Conservation (phyloP, 805 yeast species). For the Zygoascus biomembranicola region DNA sequence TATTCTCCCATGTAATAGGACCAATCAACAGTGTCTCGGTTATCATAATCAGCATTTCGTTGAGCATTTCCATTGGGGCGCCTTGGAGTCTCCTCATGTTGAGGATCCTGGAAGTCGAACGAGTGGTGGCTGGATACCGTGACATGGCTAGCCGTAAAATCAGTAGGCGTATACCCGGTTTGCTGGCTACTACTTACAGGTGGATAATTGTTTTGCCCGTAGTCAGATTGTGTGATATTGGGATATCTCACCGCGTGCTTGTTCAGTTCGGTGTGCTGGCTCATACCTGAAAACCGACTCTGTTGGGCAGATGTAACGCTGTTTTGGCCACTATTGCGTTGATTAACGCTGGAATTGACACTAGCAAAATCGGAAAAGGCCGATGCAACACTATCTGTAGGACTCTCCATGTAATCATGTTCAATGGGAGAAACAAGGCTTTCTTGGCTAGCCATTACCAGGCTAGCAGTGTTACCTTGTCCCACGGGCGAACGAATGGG, state of each 20-base stretch:
- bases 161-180: not conserved
- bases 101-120: not conserved
- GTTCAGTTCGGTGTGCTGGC: not conserved
- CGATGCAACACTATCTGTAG: not conserved
- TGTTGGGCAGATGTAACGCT: not conserved
- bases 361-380: not conserved
- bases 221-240: not conserved
- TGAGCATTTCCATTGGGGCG: not conserved
- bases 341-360: not conserved
- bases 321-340: not conserved
- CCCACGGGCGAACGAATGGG: not conserved
- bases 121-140: not conserved
- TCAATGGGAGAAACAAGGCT: not conserved
- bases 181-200: not conserved
- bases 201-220: not conserved
- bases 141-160: not conserved
- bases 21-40: slow-evolving; percentile 1
- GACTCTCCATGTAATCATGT: not conserved
- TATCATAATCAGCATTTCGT: not conserved
- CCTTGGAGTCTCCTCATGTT: not conserved
- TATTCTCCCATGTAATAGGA: not conserved
- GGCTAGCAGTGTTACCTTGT: not conserved
- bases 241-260: not conserved
- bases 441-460: not conserved
- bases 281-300: not conserved